phyloP scores from a whole-genome alignment of 805 yeast genomes.

The Candida germanica region DNA sequence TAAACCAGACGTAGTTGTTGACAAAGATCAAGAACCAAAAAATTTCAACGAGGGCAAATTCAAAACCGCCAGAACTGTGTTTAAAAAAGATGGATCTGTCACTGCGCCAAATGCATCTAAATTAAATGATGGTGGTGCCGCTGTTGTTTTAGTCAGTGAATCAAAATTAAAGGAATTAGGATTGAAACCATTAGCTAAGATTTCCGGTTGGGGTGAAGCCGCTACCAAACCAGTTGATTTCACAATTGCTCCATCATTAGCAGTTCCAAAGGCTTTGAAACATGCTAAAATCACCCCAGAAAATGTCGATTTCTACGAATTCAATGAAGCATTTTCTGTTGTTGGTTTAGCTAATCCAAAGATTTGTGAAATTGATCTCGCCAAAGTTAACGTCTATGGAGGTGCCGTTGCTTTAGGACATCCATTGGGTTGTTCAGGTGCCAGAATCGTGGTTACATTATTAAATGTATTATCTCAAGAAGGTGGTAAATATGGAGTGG shows the following conservation, averaged over 20 bases:
- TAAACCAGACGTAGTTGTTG: constrained; percentile 54
- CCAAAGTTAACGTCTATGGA: constrained; percentile 84
- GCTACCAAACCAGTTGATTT: constrained; percentile 93
- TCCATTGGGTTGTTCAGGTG: constrained; percentile 96
- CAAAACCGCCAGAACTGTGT: constrained; percentile 83
- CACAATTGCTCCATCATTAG: constrained; percentile 93
- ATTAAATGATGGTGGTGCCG: constrained; percentile 97
- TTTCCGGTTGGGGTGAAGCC: constrained; percentile 97
- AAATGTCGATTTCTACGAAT: constrained; percentile 86
- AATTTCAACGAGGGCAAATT: constrained; percentile 78
- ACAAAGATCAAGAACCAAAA: constrained; percentile 78
- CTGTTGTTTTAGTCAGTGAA: constrained; percentile 83
- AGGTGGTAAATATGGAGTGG: constrained; percentile 77
- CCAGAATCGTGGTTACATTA: constrained; percentile 85
- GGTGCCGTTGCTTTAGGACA: constrained; percentile 97
- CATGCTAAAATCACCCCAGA: constrained; percentile 66
- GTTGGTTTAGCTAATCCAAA: constrained; percentile 90
- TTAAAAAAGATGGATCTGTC: constrained; percentile 89
- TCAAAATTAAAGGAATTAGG: constrained; percentile 80
- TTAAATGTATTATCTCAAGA: constrained; percentile 79
- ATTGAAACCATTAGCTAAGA: constrained; percentile 84
- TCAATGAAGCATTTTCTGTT: constrained; percentile 96
- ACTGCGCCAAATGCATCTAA: constrained; percentile 98
- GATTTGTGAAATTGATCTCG: constrained; percentile 56
- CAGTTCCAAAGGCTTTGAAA: constrained; percentile 93